A percentile compares a stretch with the other conserved stretches of the same genome.
Conservation (phyloP, 2,329 filamentous ascomycete species). For the Talaromyces sp. region DNA sequence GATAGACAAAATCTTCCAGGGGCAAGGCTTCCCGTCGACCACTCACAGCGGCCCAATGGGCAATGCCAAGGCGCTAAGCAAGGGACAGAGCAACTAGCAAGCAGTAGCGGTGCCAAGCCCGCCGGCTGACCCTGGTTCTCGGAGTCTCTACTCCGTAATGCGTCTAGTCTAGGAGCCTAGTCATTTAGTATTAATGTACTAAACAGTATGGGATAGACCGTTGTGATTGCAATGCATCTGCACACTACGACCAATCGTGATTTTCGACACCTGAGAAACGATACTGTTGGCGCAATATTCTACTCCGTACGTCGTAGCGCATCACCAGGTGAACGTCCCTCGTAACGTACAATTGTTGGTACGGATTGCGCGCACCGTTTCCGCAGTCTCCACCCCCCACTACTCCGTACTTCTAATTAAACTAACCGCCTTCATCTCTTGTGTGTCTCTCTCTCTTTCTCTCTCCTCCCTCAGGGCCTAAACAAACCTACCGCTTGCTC, state of each 20-base stretch:
- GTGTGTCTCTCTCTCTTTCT: background rate
- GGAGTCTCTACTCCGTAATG: constrained; percentile 8
- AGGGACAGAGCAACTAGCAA: background rate
- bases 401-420: constrained; percentile 9
- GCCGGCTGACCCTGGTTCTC: constrained; percentile 12
- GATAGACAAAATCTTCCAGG: background rate
- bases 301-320: background rate
- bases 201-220: background rate
- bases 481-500: background rate
- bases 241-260: background rate
- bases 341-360: background rate
- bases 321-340: background rate
- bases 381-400: constrained; percentile 10
- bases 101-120: constrained; percentile 3
- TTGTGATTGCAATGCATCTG: background rate
- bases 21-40: background rate
- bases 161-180: background rate
- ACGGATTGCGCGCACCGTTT: constrained; percentile 14
- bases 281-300: background rate
- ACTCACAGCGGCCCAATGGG: background rate
- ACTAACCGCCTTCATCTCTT: background rate
- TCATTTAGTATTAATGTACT: no score
- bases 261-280: no score
- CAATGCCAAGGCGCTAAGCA: background rate
- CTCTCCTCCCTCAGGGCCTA: no score